phyloP scores from a whole-genome alignment of 169 alveolate genomes.

The Miamiensis avidus region DNA sequence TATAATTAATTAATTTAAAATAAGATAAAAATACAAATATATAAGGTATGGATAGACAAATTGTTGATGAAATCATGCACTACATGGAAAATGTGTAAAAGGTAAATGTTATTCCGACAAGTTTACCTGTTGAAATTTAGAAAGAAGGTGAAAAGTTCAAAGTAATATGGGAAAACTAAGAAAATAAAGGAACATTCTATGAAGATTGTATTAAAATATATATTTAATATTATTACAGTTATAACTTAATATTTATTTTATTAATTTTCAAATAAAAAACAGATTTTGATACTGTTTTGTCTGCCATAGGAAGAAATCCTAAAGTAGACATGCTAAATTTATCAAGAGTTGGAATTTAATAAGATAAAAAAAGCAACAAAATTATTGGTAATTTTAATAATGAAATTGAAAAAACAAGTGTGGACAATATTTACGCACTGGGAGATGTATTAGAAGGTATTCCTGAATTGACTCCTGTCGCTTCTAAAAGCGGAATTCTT shows the following conservation, averaged over 20 bases:
- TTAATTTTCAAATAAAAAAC: conserved; percentile 28
- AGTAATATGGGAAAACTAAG: conserved; percentile 51
- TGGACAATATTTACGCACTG: conserved; percentile 71
- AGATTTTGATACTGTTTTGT: conserved; percentile 68
- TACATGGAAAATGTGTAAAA: background rate
- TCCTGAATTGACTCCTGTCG: conserved; percentile 85
- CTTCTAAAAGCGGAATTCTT: conserved; percentile 66
- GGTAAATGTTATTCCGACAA: conserved; percentile 8
- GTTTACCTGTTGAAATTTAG: background rate
- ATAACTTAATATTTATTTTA: background rate
- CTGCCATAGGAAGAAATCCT: conserved; percentile 83
- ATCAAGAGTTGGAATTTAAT: conserved; percentile 57
- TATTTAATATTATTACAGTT: conserved; percentile 24
- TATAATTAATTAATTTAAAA: background rate
- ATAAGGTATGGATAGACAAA: background rate
- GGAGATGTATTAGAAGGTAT: conserved; percentile 77
- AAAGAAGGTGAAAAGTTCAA: conserved; percentile 33
- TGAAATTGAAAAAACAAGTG: conserved; percentile 68
- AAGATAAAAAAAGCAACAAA: conserved; percentile 45
- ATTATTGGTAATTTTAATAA: conserved; percentile 47
- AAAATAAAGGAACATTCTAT: conserved; percentile 22
- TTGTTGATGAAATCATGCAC: background rate
- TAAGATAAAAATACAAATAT: too few species aligned
- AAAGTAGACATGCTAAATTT: conserved; percentile 54
- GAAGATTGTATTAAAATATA: conserved; percentile 28